Base-by-base conservation (phyloP, 2,329 filamentous ascomycete species). In the Diplodia seriata region DNA sequence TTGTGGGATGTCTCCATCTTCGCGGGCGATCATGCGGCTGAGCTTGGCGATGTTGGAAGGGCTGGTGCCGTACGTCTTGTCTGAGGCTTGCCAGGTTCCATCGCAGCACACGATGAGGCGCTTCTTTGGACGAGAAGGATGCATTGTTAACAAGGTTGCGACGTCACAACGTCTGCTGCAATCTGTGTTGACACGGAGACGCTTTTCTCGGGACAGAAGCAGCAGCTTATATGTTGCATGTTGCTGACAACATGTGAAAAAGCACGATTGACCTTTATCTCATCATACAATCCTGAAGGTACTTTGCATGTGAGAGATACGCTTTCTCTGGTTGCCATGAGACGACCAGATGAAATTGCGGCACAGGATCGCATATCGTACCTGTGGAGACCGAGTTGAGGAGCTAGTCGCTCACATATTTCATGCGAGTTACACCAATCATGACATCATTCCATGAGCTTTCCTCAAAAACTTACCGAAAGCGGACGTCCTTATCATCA, bases 1-100 rank as follows among this genome's bases (percentile, higher is more conserved):
- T 70, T 85, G 84, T 7, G 81, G 81, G 23, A 63, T 82, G 81
- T 72, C 84, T 81, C 33, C 77, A 76, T 71, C 82, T 59, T 81
- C 76, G 7, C 81, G 76, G 66, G 82, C 82, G 71, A 85, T 83
- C 18, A 84, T 83, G 69, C 83, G 77, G 11, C 80, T 79, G 20
- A 85, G 78, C 4, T 83, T 77, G 0, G 83, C 84, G 38, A 85
- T 80, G 71, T 85, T 85, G 71, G 80, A 83, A 2, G 82, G 82
- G 12, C 82, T 78, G 3, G 77, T 59, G 18, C n/a, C 20, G 18
- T 53, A 33, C 18, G 29, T 50, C 5, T 54, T 47, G 57, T 62
- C 66, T 11, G 68, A 68, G 9, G 68, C 69, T 51, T 71, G 68
- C 76, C 76, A 78, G 26, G 76, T 78, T 23, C 76, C 76, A 70